These are phyloP conservation scores for Diaporthe citriasiana DNA, from an alignment of 2,329 filamentous ascomycete genomes.

Conservation along the genomic window DNA sequence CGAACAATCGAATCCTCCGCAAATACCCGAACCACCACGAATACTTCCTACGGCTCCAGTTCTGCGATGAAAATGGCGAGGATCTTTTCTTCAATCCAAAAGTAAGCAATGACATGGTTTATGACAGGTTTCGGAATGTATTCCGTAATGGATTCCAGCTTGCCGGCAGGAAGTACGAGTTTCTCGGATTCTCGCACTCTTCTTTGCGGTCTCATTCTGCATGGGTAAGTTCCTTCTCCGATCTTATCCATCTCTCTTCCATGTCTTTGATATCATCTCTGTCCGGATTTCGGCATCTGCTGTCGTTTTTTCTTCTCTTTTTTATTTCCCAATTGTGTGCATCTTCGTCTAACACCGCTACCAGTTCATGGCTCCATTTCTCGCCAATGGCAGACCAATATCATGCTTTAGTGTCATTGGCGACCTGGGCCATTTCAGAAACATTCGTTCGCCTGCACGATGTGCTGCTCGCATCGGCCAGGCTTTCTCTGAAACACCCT, in stretches of 20 bases:
- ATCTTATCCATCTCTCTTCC: not conserved
- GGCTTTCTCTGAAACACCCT: constrained; percentile 82
- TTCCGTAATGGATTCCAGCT: constrained; percentile 73
- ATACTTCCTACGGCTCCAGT: constrained; percentile 78
- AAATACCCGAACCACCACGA: constrained; percentile 72
- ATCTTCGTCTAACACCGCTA: not conserved
- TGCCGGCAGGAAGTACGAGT: constrained; percentile 73
- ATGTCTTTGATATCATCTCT: not conserved
- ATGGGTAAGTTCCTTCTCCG: constrained; percentile 55
- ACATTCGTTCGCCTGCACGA: constrained; percentile 67
- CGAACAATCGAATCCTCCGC: constrained; percentile 79
- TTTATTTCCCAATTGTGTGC: rapidly evolving
- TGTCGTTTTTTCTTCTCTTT: not conserved
- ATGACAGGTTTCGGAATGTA: constrained; percentile 71
- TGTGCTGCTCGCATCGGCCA: constrained; percentile 73
- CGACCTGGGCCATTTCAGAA: constrained; percentile 63
- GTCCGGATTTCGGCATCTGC: not conserved
- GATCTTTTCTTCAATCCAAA: constrained; percentile 70
- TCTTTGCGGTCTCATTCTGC: constrained; percentile 79
- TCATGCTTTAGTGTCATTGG: constrained; percentile 60
- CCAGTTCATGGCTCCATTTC: constrained; percentile 65
- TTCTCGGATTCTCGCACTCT: constrained; percentile 85
- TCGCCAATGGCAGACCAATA: constrained; percentile 50
- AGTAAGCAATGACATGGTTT: constrained; percentile 65
- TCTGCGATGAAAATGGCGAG: constrained; percentile 80